phyloP scores from a whole-genome alignment of 352 stramenopile species.

The Blastocystis sp. region DNA sequence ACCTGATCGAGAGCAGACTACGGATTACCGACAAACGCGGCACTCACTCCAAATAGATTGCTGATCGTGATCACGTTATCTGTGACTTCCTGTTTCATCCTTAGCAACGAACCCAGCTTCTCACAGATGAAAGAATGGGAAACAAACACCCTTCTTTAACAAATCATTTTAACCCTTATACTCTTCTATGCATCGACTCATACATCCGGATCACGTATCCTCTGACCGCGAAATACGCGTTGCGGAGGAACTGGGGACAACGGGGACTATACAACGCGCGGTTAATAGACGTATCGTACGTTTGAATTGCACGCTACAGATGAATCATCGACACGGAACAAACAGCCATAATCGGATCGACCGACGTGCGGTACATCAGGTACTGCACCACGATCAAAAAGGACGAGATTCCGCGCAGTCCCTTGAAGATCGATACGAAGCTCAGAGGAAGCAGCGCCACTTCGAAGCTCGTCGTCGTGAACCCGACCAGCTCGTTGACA shows the following conservation, averaged over 20 bases:
- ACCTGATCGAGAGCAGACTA: conserved; percentile 47
- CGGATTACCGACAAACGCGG: not conserved
- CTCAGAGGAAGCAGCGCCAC: conserved; percentile 1
- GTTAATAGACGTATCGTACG: conserved; percentile 23
- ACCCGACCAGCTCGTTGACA: not conserved
- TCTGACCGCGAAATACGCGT: not conserved
- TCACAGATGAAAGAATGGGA: not conserved
- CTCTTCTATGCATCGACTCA: not conserved
- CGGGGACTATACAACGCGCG: conserved; percentile 26
- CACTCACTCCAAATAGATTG: not conserved
- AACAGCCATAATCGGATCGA: conserved; percentile 15
- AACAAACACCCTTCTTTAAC: not conserved
- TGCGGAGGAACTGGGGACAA: conserved; percentile 42
- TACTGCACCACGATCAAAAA: conserved; percentile 41
- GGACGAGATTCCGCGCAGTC: not conserved
- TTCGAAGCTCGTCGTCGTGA: not conserved
- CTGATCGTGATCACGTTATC: not conserved
- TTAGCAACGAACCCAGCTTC: not conserved
- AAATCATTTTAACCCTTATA: too few species aligned
- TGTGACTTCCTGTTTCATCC: not conserved
- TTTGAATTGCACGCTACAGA: conserved; percentile 12
- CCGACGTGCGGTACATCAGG: conserved; percentile 22
- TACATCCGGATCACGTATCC: not conserved
- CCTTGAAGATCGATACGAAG: not conserved
- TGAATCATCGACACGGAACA: not conserved